Base-by-base conservation (phyloP, 768 basidiomycete species). In the Inosperma sp. region DNA sequence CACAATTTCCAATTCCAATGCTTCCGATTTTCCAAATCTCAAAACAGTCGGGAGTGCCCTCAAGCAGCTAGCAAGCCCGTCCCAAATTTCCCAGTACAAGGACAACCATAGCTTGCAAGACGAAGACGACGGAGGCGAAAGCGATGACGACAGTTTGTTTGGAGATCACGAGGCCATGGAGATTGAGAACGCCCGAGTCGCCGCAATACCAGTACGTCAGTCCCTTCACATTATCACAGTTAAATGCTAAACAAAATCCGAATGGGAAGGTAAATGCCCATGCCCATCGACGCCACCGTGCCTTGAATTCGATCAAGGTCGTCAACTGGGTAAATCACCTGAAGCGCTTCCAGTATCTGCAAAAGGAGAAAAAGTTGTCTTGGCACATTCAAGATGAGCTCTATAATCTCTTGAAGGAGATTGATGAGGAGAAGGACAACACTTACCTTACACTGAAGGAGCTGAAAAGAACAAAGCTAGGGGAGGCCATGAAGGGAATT, bases 261-360 rank as follows among this genome's bases (percentile, higher is more conserved):
- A 25, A 26, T 34, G 9, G 29, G 39, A 25, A 29, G 23, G 7
- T 26, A 5, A 27, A 12, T 23, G 14, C n/a, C 22, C 33, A 25
- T 22, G 34, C 17, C 16, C 42, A 36, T 13, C n/a, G 14, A 16
- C 42, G 40, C 19, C 39, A 26, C 36, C 48, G 37, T 0, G 37
- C 47, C 10, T 33, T 49, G 17, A 52, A 37, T 16, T 35, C 5
- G 30, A 26, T 57, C 30, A 48, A 42, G 29, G 55, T 58, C 12
- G 30, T 48, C 9, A 27, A 48, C 26, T 66, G 64, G 65, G 43
- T 37, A 4, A 62, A 62, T n/a, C 31, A 49, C 14, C 53, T 66
- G 7, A 40, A 48, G 4, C 30, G 54, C 4, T 48, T 56, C 7
- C 27, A 39, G 1, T 57, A 53, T 35, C 57, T 67, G 31, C 51